phyloP scores from a whole-genome alignment of 139 green algal species.

The Dunaliella primolecta region DNA sequence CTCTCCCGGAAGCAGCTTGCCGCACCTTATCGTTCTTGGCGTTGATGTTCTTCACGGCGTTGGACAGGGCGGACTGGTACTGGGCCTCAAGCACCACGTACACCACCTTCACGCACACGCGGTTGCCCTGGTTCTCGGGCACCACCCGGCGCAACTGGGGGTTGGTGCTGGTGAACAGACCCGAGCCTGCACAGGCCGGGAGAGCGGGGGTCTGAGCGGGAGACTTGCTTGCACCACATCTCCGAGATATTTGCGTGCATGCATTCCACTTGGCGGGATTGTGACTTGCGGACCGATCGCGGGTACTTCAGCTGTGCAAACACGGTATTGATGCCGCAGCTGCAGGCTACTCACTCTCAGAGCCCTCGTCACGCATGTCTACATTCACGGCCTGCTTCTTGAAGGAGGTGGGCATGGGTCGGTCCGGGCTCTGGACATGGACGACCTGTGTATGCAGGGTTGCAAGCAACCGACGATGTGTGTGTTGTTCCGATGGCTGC shows the following conservation, averaged over 20 bases:
- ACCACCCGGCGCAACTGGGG: slow-evolving; percentile 84
- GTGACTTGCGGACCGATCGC: too few relatives aligned
- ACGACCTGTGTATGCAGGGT: background rate
- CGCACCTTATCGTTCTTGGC: slow-evolving; percentile 61
- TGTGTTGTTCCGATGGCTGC: background rate
- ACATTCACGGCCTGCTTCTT: slow-evolving; percentile 44
- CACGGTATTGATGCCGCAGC: too few relatives aligned
- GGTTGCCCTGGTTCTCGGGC: slow-evolving; percentile 56
- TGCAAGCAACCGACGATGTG: background rate
- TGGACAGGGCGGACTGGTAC: slow-evolving; percentile 89
- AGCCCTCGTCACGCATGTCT: slow-evolving; percentile 46
- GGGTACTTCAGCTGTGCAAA: too few relatives aligned
- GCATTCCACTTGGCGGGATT: background rate
- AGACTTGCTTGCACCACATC: too few relatives aligned
- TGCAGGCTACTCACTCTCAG: background rate
- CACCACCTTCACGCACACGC: slow-evolving; percentile 86
- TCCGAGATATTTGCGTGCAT: too few relatives aligned
- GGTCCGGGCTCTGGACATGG: background rate
- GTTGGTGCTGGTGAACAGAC: slow-evolving; percentile 90
- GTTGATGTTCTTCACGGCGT: slow-evolving; percentile 92
- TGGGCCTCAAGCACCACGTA: slow-evolving; percentile 98
- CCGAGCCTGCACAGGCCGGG: slow-evolving; percentile 52
- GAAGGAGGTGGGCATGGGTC: slow-evolving; percentile 31
- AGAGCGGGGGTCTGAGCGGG: too few relatives aligned
- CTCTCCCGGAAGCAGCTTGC: too few relatives aligned